A percentile compares a stretch with the other conserved stretches of the same genome.
Evolutionary conservation across 768 basidiomycete species (phyloP).

Genomic region (Russula earlei): DNA sequence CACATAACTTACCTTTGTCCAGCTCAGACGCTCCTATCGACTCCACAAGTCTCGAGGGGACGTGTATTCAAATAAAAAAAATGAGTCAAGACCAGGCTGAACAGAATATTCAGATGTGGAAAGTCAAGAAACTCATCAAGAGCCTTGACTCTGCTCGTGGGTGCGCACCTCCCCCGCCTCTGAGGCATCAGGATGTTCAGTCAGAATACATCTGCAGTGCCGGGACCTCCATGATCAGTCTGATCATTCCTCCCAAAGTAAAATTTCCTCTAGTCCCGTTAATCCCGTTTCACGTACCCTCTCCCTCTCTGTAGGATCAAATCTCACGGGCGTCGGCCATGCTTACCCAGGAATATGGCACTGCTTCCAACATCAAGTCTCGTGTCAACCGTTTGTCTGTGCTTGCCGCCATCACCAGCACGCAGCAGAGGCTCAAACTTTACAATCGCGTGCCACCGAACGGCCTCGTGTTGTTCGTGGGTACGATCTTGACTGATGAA

Average conservation of each 20-base stretch:
- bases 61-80: conserved; percentile 29
- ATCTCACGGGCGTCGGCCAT: conserved; percentile 89
- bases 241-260: conserved; percentile 93
- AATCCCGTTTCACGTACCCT: conserved; percentile 6
- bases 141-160: conserved; percentile 92
- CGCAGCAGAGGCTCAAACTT: conserved; percentile 93
- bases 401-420: conserved; percentile 94
- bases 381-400: conserved; percentile 97
- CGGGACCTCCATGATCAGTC: conserved; percentile 97
- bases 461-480: conserved; percentile 94
- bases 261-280: conserved; percentile 2
- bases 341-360: conserved; percentile 97
- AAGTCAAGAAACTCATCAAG: conserved; percentile 98
- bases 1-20: background rate
- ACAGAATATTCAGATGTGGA: conserved; percentile 97
- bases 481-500: conserved; percentile 95
- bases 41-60: background rate
- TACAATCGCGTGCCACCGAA: conserved; percentile 96
- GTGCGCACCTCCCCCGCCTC: conserved; percentile 30
- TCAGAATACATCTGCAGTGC: conserved; percentile 44
- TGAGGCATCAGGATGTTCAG: background rate
- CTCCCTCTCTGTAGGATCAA: conserved; percentile 58
- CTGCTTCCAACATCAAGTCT: conserved; percentile 99
- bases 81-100: conserved; percentile 84
- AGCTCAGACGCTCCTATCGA: background rate